These are phyloP conservation scores for Auricularia cornea DNA, from an alignment of 768 basidiomycete species.

Conservation along the genomic window DNA sequence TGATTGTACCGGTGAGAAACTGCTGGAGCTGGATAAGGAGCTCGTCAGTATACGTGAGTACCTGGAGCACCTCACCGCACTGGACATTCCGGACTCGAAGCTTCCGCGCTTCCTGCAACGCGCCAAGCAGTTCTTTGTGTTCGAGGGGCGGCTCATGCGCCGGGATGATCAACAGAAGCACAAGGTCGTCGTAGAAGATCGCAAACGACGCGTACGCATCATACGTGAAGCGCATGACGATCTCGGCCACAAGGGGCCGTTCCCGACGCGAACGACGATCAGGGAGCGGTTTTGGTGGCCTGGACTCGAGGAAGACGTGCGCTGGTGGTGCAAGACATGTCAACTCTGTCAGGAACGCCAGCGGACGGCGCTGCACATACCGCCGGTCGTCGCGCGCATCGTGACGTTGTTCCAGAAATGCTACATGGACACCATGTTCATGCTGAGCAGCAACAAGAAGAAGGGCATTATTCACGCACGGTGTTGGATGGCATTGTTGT, in stretches of 20 bases:
- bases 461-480: conserved; percentile 28
- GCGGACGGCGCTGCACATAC: conserved; percentile 12
- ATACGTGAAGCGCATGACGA: conserved; percentile 3
- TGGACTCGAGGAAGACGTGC: conserved; percentile 17
- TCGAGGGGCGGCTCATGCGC: conserved; percentile 9
- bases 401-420: conserved; percentile 16
- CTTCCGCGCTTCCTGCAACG: neutral
- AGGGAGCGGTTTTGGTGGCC: conserved; percentile 24
- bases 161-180: conserved; percentile 8
- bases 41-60: conserved; percentile 13
- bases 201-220: neutral
- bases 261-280: conserved; percentile 4
- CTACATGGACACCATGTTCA: conserved; percentile 9
- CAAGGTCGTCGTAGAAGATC: conserved; percentile 9
- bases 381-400: conserved; percentile 15
- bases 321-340: conserved; percentile 26
- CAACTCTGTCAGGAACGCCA: conserved; percentile 23
- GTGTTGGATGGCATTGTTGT: conserved; percentile 11
- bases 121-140: conserved; percentile 3
- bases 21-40: neutral
- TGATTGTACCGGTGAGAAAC: neutral
- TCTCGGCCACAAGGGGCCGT: conserved; percentile 1
- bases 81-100: conserved; percentile 4
- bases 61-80: conserved; percentile 4
- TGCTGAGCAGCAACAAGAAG: conserved; percentile 19